These are phyloP conservation scores for Nothophaeocryptopus gaeumannii DNA, from an alignment of 2,329 filamentous ascomycete genomes.

Conservation along the genomic window DNA sequence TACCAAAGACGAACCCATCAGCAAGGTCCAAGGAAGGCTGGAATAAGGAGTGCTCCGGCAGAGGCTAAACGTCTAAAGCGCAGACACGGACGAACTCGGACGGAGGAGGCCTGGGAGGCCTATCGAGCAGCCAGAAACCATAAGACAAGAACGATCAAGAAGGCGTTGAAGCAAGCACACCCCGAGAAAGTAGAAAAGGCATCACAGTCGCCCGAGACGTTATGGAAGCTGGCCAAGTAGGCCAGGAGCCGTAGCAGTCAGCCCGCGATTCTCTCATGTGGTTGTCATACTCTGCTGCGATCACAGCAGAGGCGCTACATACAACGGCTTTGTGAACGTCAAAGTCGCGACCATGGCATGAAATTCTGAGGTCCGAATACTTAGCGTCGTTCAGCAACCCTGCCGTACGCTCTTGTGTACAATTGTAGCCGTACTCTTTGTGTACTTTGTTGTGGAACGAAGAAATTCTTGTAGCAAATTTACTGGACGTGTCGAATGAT, in stretches of 20 bases:
- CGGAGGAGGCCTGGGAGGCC: constrained; percentile 1
- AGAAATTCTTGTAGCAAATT: too few relatives aligned
- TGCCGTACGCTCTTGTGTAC: too few relatives aligned
- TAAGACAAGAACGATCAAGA: neutral
- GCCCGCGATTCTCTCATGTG: too few relatives aligned
- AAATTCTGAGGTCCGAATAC: too few relatives aligned
- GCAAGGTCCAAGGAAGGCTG: neutral
- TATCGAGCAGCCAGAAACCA: constrained; percentile 2
- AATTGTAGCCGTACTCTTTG: too few relatives aligned
- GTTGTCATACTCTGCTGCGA: too few relatives aligned
- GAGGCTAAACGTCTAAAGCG: constrained; percentile 1
- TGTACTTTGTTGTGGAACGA: too few relatives aligned
- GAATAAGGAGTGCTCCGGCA: constrained; percentile 3
- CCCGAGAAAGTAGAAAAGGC: constrained; percentile 1
- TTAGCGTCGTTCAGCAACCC: too few relatives aligned
- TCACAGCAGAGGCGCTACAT: too few relatives aligned
- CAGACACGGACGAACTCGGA: neutral
- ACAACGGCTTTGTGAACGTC: too few relatives aligned
- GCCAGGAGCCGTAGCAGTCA: neutral
- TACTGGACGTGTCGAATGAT: too few relatives aligned
- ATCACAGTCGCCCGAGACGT: neutral
- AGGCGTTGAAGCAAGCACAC: constrained; percentile 1
- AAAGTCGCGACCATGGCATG: too few relatives aligned
- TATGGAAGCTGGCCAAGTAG: constrained; percentile 1
- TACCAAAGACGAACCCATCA: neutral